Evolutionary conservation across 75 land plant species (phyloP), one percentile per base, ranked within the genome.

Genomic region (Pinus taeda): DNA sequence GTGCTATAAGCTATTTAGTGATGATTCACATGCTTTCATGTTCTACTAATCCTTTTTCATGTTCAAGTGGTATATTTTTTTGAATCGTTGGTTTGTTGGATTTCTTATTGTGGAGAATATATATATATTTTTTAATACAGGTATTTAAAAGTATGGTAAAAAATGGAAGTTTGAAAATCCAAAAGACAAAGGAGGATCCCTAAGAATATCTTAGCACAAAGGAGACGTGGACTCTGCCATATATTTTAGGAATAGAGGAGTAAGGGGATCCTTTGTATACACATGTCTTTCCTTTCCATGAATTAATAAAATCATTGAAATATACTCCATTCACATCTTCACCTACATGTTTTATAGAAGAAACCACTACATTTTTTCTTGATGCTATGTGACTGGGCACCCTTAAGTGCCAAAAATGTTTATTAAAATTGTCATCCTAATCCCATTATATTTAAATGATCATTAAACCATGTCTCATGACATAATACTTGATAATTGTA

Each of bases 141-240:
- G 97, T 24, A 84, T 77, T 9, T 94, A 95, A 81, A 94, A 87
- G 71, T 94, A 85, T 80, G 92, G 90, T 30, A 82, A 79, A 39
- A 86, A 74, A 59, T 94, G 97, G 84, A 92, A 81, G 76, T 94
- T 84, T 70, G 84, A 94, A 74, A 95, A 94, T 77, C 97, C 97
- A 9, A 81, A 79, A 55, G 83, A 81, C 26, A 81, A 66, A 66
- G 8, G n/a, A 42, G 59, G 3, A 53, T 77, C 75, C n/a, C 53
- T 59, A 36, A 63, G 26, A 9, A 33, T 33, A 26, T 26, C 11
- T 12, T 9, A 66, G 33, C 45, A 66, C 42, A 66, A 66, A 37
- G 70, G 17, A 33, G 36, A 66, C 4, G 70, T 4, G 17, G 42
- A 66, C 17, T 17, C 7, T 66, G 42, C 42, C 36, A 6, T 18